phyloP scores from a whole-genome alignment of 306 rosid genomes.

The Cucurbita moschata region DNA sequence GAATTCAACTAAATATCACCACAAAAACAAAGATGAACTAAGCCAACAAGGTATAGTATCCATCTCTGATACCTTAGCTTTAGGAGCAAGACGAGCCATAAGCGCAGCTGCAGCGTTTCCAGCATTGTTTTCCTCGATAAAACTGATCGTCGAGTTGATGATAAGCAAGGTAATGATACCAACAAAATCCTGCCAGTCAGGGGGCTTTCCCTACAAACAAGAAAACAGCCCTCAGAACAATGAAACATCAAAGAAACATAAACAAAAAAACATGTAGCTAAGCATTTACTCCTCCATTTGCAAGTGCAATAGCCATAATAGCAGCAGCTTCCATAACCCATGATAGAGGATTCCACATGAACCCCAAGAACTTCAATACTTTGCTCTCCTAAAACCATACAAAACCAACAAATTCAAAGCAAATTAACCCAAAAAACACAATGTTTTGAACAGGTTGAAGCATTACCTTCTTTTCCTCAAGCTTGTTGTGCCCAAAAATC shows the following conservation, averaged over 20 bases:
- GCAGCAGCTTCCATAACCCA: slow-evolving; percentile 99
- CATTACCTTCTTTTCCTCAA: slow-evolving; percentile 73
- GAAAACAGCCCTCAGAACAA: not conserved
- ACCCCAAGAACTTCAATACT: slow-evolving; percentile 81
- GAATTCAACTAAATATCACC: not conserved
- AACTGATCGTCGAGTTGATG: slow-evolving; percentile 95
- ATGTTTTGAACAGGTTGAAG: not conserved
- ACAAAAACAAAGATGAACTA: not conserved
- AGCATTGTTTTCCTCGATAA: slow-evolving; percentile 93
- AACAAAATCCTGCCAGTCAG: slow-evolving; percentile 99
- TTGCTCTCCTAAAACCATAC: slow-evolving; percentile 64
- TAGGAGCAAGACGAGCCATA: slow-evolving; percentile 97
- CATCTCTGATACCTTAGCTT: slow-evolving; percentile 63
- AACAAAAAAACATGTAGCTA: slow-evolving; percentile 3
- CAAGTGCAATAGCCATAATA: slow-evolving; percentile 98
- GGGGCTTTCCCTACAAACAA: slow-evolving; percentile 60
- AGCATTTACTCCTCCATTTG: slow-evolving; percentile 89
- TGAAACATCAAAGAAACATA: not conserved
- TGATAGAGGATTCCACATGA: slow-evolving; percentile 99
- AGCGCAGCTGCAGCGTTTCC: slow-evolving; percentile 99
- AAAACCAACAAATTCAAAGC: not conserved
- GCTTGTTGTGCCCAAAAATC: slow-evolving; percentile 93
- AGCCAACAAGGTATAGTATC: not conserved
- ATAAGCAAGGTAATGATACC: slow-evolving; percentile 82
- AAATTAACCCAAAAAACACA: not conserved